Percentiles rank a stretch among this genome's conserved stretches.
Evolutionary conservation across 305 asterid species (phyloP).

Genomic region (Fraxinus xanthoxyloides): DNA sequence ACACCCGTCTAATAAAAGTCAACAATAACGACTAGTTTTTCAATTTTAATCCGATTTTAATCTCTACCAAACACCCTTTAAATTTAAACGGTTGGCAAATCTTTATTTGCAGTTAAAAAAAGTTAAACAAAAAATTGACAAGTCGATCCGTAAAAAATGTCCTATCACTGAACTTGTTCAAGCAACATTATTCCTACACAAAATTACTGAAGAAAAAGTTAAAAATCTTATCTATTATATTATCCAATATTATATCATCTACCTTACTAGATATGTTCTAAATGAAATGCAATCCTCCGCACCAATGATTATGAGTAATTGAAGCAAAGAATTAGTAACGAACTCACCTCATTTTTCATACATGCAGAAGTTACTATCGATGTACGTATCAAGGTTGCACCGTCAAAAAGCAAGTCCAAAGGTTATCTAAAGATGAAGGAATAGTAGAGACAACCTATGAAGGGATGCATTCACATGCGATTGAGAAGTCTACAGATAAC

Average conservation of each 20-base stretch:
- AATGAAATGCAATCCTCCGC: neutral
- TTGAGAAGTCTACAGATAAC: slow-evolving; percentile 66
- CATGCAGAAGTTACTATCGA: slow-evolving; percentile 72
- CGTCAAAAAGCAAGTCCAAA: slow-evolving; percentile 79
- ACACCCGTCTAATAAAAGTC: no score
- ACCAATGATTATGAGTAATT: neutral
- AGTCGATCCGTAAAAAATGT: no score
- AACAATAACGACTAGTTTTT: no score
- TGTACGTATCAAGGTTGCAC: slow-evolving; percentile 78
- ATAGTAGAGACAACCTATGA: slow-evolving; percentile 82
- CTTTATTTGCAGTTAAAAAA: no score
- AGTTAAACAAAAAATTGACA: no score
- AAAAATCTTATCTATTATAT: no score
- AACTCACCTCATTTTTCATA: neutral
- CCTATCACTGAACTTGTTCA: no score
- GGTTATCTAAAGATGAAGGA: slow-evolving; percentile 72
- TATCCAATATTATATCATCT: neutral
- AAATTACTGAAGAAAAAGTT: neutral
- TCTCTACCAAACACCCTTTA: no score
- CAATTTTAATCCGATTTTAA: no score
- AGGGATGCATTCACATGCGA: slow-evolving; percentile 78
- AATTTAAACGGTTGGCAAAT: no score
- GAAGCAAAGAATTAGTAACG: neutral
- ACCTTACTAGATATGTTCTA: neutral
- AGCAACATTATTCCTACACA: neutral